Conservation (phyloP, 805 yeast species). For the Saccharomycopsis synnaedendra region DNA sequence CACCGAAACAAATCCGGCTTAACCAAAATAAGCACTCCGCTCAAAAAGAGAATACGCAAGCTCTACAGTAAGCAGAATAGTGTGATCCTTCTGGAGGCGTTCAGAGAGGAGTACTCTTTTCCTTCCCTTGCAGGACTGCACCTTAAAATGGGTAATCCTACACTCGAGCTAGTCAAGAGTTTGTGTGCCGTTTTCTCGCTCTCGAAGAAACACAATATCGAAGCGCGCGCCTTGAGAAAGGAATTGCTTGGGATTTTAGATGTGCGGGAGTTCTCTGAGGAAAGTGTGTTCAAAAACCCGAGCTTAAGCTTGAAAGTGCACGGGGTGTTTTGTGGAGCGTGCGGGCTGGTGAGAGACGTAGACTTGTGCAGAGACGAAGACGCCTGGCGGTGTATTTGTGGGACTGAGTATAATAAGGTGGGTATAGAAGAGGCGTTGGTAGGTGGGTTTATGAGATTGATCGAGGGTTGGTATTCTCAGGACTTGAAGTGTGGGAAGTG, state of each 20-base stretch:
- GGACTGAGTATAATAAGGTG: constrained; percentile 48
- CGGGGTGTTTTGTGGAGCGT: constrained; percentile 67
- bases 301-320: constrained; percentile 56
- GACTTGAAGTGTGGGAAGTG: constrained; percentile 79
- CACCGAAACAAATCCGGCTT: constrained; percentile 27
- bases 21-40: constrained; percentile 43
- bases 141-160: constrained; percentile 49
- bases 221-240: constrained; percentile 63
- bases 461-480: constrained; percentile 61
- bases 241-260: constrained; percentile 66
- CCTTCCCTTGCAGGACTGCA: constrained; percentile 73
- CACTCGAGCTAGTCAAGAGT: constrained; percentile 68
- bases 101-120: constrained; percentile 53
- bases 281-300: constrained; percentile 65
- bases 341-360: constrained; percentile 62
- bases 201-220: constrained; percentile 53
- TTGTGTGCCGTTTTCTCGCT: constrained; percentile 63
- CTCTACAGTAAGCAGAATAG: constrained; percentile 63
- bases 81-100: constrained; percentile 53
- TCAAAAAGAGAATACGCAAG: constrained; percentile 54
- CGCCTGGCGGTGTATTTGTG: constrained; percentile 61
- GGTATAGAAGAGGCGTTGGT: constrained; percentile 73
- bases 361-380: constrained; percentile 64
- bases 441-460: constrained; percentile 41
- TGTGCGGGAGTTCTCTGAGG: constrained; percentile 72